These are phyloP conservation scores for Leccinum barrowsii DNA, from an alignment of 768 basidiomycete species.

Conservation along the genomic window DNA sequence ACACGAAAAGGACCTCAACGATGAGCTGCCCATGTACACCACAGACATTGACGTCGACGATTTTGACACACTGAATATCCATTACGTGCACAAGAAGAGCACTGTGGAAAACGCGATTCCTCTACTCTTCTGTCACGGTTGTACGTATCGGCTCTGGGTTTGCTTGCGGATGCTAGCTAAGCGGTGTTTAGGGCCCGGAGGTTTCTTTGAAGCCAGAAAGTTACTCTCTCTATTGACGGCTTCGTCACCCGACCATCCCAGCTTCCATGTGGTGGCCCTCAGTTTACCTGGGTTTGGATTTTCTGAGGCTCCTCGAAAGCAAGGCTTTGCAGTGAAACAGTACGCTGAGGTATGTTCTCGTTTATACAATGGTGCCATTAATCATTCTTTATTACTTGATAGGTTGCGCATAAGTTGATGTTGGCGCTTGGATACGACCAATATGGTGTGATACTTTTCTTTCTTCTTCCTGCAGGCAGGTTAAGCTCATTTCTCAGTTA, in stretches of 20 bases:
- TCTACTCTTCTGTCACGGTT: conserved; percentile 60
- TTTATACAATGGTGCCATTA: too few species aligned
- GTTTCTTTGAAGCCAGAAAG: conserved; percentile 47
- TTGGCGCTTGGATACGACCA: conserved; percentile 45
- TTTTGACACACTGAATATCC: conserved; percentile 48
- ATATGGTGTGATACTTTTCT: conserved; percentile 35
- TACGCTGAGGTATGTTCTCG: conserved; percentile 49
- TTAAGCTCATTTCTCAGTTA: conserved; percentile 31
- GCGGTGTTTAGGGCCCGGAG: conserved; percentile 49
- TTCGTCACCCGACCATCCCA: conserved; percentile 41
- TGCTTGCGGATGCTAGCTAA: not conserved
- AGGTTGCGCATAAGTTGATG: conserved; percentile 47
- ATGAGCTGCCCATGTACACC: conserved; percentile 53
- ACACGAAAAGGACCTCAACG: conserved; percentile 49
- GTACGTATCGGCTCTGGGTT: conserved; percentile 26
- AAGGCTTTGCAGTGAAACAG: conserved; percentile 46
- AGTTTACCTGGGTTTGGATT: conserved; percentile 63
- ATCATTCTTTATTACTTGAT: too few species aligned
- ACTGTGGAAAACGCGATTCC: conserved; percentile 44
- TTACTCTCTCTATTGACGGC: conserved; percentile 50
- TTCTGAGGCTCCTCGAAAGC: conserved; percentile 52
- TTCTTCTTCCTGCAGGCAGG: not conserved
- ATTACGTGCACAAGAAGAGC: conserved; percentile 58
- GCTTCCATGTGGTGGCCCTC: conserved; percentile 59
- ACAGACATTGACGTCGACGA: conserved; percentile 46